A percentile compares a stretch with the other conserved stretches of the same genome.
These are phyloP conservation scores for Debaryomyces sp. DNA, from an alignment of 1,139 yeast species.

Conservation along the genomic window DNA sequence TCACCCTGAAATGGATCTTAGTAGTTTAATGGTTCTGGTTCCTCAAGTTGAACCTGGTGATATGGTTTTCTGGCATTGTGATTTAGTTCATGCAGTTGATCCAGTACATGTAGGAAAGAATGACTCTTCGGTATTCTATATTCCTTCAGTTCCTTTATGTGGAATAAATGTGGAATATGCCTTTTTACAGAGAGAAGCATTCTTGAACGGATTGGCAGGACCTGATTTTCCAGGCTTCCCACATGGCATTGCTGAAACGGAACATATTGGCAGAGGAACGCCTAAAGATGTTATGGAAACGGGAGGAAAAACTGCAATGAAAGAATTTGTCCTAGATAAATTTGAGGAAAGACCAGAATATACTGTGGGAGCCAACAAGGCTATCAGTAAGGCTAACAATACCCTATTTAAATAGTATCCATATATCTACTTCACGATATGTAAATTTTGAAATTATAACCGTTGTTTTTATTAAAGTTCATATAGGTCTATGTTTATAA, in stretches of 20 bases:
- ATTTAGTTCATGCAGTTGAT: conserved; percentile 51
- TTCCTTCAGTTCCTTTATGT: conserved; percentile 35
- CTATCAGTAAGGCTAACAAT: neutral
- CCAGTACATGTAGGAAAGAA: conserved; percentile 35
- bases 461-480: too few species aligned
- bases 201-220: conserved; percentile 23
- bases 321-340: conserved; percentile 16
- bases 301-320: conserved; percentile 19
- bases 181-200: conserved; percentile 26
- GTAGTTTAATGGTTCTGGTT: conserved; percentile 28
- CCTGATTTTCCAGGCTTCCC: conserved; percentile 41
- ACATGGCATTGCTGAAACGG: conserved; percentile 25
- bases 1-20: conserved; percentile 31
- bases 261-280: conserved; percentile 19
- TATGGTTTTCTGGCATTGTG: conserved; percentile 55
- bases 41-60: conserved; percentile 44
- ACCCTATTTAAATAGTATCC: too few species aligned
- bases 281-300: conserved; percentile 15
- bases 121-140: conserved; percentile 13
- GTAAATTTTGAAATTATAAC: too few species aligned
- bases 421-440: too few species aligned
- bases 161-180: conserved; percentile 25
- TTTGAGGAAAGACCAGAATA: conserved; percentile 19
- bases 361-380: conserved; percentile 7
- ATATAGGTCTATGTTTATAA: too few species aligned